These are phyloP conservation scores for Hemisphaericaspora xylanilytica DNA, from an alignment of 1,139 yeast species.

Conservation along the genomic window DNA sequence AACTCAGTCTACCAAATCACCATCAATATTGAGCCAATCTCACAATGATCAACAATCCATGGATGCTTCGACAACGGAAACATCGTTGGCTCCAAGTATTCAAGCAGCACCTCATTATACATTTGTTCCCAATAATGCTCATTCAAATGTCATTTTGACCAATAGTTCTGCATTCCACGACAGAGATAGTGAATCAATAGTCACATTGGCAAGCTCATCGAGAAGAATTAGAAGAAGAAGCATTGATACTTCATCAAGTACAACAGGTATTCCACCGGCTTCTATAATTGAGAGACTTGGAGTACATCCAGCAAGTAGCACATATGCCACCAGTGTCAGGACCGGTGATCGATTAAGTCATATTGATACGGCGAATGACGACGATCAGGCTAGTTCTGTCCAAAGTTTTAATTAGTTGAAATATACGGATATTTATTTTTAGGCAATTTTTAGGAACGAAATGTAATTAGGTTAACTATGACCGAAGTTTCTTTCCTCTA, in stretches of 20 bases:
- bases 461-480: too few species aligned
- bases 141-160: conserved; percentile 2
- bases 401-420: conserved; percentile 7
- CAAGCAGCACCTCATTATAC: conserved; percentile 13
- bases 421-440: not conserved
- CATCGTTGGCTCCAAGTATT: conserved; percentile 48
- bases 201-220: conserved; percentile 54
- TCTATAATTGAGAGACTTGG: conserved; percentile 54
- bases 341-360: conserved; percentile 24
- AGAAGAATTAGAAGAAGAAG: conserved; percentile 51
- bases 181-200: conserved; percentile 52
- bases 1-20: conserved; percentile 45
- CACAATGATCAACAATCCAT: conserved; percentile 37
- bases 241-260: conserved; percentile 57
- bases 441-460: too few species aligned
- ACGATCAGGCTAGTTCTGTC: conserved; percentile 14
- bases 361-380: conserved; percentile 15
- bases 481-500: too few species aligned
- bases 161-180: conserved; percentile 20
- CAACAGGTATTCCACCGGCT: conserved; percentile 65
- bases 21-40: conserved; percentile 44
- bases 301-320: conserved; percentile 30
- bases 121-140: conserved; percentile 7
- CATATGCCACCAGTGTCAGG: conserved; percentile 27
- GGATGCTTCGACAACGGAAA: conserved; percentile 51